Evolutionary conservation across 1,139 yeast genomes (phyloP), one percentile per base, ranked within the genome.

Genomic region (Zygoascus sp.): DNA sequence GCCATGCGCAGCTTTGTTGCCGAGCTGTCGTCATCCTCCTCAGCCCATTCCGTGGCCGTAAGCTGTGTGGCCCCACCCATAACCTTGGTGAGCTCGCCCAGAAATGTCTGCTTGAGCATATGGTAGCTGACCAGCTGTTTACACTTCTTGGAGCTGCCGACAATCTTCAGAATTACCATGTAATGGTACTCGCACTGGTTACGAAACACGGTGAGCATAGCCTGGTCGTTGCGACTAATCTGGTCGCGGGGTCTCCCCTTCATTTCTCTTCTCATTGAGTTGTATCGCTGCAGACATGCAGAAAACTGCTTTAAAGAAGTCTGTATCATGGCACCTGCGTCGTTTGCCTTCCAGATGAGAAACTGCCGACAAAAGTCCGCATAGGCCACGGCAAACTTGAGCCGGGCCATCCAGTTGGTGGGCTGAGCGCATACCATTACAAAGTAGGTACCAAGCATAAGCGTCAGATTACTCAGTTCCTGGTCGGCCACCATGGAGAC

Each of bases 381-480:
- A 44, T 54, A 58, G 5, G 59, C 53, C 8, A 51, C 59, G 46
- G 55, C 50, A 36, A 58, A 58, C 40, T 51, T 45, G 28, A 57
- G 45, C 22, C 60, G 44, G 8, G 49, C 41, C 34, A 54, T 44
- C 49, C 51, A 50, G 44, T 60, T 54, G 2, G 44, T 16, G 11
- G 58, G 57, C 25, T 19, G 22, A 5, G 50, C 50, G 38, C 59
- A 54, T 5, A 58, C 53, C 2, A 45, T 34, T 25, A 56, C 40
- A 44, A 58, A 58, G 9, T 50, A 49, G 11, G 45, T 30, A 3
- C 61, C 61, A 19, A 58, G 48, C 20, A 46, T 45, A 22, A 25
- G 11, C 5, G 45, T 41, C 25, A 28, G n/a, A 16, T 34, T 17
- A 16, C 10, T 27, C 32, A 41, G 27, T 15, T 40, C 40, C 20